Base-by-base conservation (phyloP, 306 rosid species). In the Casuarina cunninghamiana region DNA sequence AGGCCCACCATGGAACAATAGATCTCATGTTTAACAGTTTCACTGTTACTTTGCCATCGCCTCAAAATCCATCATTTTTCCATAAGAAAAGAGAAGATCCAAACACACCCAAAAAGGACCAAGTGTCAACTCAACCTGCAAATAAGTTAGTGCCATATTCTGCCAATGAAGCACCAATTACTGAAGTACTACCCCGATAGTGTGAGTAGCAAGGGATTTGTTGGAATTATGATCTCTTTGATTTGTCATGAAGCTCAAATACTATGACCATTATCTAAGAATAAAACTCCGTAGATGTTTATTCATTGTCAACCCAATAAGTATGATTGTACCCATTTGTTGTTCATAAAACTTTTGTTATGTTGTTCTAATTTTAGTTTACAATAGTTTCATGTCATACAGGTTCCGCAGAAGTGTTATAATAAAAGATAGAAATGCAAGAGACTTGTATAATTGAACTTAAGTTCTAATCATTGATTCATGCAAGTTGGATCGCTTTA, bases 1-100 rank as follows among this genome's bases (percentile, higher is more conserved):
- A 73, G 87, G 62, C 84, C 87, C 1, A 72, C 74, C 39, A 80
- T 80, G 84, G 67, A 19, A 41, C 76, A 0, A 61, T 80, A 2
- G 50, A 79, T 41, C 32, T 78, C 21, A 81, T 84, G 88, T 51
- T 81, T 45, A 71, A 66, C 53, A 81, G 77, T 16, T 41, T 69
- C 43, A 39, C 26, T n/a, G 16, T 72, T 19, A 50, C 61, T 50
- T 68, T 78, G 1, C 26, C 39, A 8, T 39, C 46, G n/a, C 86
- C 86, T 0, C 26, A 26, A 2, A 37, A 48, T 9, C 72, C 72
- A 9, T 72, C 62, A 5, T 49, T 62, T 35, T 63, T 48, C 19
- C 39, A 49, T 21, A 76, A 10, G 1, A 82, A 80, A 39, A 68
- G 62, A 75, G 8, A 72, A 7, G 67, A 78, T 1, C 35, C 16